Conservation (phyloP, 1,139 yeast species). For the Geotrichum fermentans region DNA sequence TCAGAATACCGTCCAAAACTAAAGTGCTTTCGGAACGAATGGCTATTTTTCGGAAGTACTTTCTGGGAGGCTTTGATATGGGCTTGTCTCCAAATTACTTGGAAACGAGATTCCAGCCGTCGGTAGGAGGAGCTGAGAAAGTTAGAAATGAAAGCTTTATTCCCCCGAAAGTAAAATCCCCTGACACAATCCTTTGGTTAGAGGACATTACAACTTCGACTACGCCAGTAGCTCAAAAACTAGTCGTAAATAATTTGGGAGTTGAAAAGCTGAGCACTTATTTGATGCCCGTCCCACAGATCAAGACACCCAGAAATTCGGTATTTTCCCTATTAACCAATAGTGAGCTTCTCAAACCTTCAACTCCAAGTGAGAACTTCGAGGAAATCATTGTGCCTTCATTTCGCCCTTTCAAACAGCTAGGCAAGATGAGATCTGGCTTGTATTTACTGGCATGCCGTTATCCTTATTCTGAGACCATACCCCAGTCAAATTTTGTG, state of each 20-base stretch:
- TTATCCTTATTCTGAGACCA: constrained; percentile 21
- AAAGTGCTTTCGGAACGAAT: constrained; percentile 52
- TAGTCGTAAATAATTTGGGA: constrained; percentile 9
- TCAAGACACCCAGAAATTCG: neutral
- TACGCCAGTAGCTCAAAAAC: constrained; percentile 7
- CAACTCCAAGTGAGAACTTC: too few relatives aligned
- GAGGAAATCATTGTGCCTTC: neutral
- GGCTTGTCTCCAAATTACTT: constrained; percentile 17
- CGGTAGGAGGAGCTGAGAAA: constrained; percentile 10
- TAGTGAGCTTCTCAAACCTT: neutral
- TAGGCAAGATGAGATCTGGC: constrained; percentile 21
- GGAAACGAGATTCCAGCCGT: constrained; percentile 16
- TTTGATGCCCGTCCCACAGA: constrained; percentile 1
- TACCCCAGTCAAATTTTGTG: constrained; percentile 20
- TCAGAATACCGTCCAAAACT: constrained; percentile 49
- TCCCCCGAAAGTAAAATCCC: constrained; percentile 13
- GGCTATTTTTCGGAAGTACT: constrained; percentile 47
- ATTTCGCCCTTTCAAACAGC: constrained; percentile 2
- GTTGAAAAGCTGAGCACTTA: neutral
- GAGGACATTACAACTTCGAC: constrained; percentile 10
- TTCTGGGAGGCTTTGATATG: constrained; percentile 41
- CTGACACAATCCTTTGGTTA: constrained; percentile 19
- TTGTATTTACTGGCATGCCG: constrained; percentile 27
- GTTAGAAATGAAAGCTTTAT: constrained; percentile 8
- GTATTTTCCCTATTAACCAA: constrained; percentile 7